Conservation (phyloP, 2,329 filamentous ascomycete genomes). For the Colletotrichum tofieldiae region DNA sequence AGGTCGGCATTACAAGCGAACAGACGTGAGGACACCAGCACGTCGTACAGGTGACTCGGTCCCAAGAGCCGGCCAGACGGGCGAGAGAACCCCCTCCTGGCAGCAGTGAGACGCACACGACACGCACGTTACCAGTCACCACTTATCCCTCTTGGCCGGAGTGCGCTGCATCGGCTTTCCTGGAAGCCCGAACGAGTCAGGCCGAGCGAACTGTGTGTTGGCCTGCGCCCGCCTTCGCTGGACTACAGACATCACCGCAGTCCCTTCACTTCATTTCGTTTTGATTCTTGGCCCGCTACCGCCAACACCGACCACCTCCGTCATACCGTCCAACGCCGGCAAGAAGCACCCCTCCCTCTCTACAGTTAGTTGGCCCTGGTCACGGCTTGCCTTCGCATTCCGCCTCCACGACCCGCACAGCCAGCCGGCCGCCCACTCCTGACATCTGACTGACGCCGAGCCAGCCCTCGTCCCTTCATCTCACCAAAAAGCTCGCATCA, state of each 20-base stretch:
- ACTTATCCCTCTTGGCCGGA: slow-evolving; percentile 22
- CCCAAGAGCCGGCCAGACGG: slow-evolving; percentile 3
- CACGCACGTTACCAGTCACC: slow-evolving; percentile 3
- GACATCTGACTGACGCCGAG: neutral
- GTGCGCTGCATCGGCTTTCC: slow-evolving; percentile 25
- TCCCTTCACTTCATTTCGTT: slow-evolving; percentile 4
- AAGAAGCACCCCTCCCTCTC: neutral
- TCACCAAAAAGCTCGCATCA: slow-evolving; percentile 5
- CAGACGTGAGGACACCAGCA: no score
- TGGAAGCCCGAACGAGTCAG: slow-evolving; percentile 34
- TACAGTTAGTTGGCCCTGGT: neutral
- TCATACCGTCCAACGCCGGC: neutral
- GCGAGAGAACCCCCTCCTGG: neutral
- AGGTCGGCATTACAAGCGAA: neutral
- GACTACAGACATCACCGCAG: neutral
- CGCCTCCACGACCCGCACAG: slow-evolving; percentile 1
- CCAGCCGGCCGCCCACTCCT: slow-evolving; percentile 2
- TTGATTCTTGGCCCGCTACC: slow-evolving; percentile 22
- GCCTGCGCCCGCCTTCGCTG: slow-evolving; percentile 26
- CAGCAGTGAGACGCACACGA: slow-evolving; percentile 8
- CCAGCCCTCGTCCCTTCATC: slow-evolving; percentile 8
- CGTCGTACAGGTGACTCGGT: neutral
- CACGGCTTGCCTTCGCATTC: neutral
- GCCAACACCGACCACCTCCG: slow-evolving; percentile 6
- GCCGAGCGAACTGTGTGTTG: slow-evolving; percentile 13